phyloP scores from a whole-genome alignment of 495 filamentous ascomycete species.

The Hypoxylon rickii region DNA sequence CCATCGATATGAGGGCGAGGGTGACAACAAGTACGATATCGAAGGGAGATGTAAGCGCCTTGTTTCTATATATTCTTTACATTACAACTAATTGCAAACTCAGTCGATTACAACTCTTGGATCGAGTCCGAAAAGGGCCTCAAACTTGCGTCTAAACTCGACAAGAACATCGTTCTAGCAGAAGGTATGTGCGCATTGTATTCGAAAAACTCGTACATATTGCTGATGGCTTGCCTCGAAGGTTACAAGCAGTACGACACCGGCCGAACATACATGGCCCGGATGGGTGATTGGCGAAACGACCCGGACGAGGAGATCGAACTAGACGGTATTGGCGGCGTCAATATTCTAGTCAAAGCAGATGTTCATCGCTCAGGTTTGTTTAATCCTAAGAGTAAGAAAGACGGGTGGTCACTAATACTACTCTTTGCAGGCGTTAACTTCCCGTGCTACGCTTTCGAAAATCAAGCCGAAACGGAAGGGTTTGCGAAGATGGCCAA shows the following conservation, averaged over 20 bases:
- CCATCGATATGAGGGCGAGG: conserved; percentile 81
- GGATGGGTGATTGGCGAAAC: conserved; percentile 87
- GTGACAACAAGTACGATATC: conserved; percentile 80
- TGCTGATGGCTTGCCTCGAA: conserved; percentile 37
- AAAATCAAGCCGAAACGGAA: conserved; percentile 98
- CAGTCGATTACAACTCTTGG: conserved; percentile 99
- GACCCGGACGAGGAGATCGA: conserved; percentile 89
- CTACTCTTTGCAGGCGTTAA: conserved; percentile 73
- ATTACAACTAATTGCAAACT: not conserved
- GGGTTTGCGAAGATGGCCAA: conserved; percentile 99
- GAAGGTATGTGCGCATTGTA: too few species aligned
- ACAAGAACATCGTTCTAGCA: conserved; percentile 79
- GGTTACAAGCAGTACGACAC: conserved; percentile 94
- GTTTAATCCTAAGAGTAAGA: conserved; percentile 20
- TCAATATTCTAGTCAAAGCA: conserved; percentile 96
- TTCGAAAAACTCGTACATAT: too few species aligned
- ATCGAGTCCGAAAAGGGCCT: conserved; percentile 86
- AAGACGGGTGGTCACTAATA: conserved; percentile 3
- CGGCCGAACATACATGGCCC: conserved; percentile 81
- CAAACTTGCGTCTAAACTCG: conserved; percentile 70
- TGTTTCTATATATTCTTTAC: not conserved
- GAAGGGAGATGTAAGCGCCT: conserved; percentile 84
- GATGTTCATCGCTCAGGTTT: conserved; percentile 93
- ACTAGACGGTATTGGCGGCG: conserved; percentile 94
- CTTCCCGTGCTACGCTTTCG: conserved; percentile 95